Base-by-base conservation (phyloP, 306 rosid genomes). In the Prunus davidiana region DNA sequence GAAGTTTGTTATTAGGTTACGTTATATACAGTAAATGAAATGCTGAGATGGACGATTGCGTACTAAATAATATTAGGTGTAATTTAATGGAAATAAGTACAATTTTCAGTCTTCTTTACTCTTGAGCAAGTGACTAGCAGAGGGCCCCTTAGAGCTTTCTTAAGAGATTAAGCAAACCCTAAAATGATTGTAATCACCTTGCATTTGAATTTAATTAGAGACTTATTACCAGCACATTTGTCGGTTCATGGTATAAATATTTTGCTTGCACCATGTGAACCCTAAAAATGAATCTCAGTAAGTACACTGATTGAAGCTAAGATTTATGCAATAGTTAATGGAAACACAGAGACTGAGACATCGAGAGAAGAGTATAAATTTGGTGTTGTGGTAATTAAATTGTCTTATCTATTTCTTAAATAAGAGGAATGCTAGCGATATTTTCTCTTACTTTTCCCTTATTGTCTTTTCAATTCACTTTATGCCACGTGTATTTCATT, bases 141-240 rank as follows among this genome's bases (percentile, higher is more conserved):
- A 32, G 38, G 38, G 38, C 38, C 38, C 38, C 38, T 32, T 22
- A 13, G 65, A 60, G 64, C 12, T 60, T 60, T 60, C 64, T 12
- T 27, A 60, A 60, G 64, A 60, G 65, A 38, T n/a, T 57, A 57
- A 16, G 43, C 43, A 72, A 41, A 72, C 58, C 56, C 16, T 72
- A 18, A 72, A 22, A 32, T 57, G 20, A 57, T 57, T 19, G 41
- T 57, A 24, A 57, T 72, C 41, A 57, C 43, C 34, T 55, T 56
- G 32, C 22, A 14, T 18, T 38, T 56, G 32, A 38, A 46, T 65
- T 56, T 55, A 72, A 38, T 34, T 2, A 22, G 67, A 58, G 76
- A 72, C 45, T 5, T 72, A 9, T 32, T 32, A 32, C 67, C 5
- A 11, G 15, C 20, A 11, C 18, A 38, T 12, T 38, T 41, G 76